phyloP scores from a whole-genome alignment of 1,139 yeast genomes.

The Petasospora fabianii region DNA sequence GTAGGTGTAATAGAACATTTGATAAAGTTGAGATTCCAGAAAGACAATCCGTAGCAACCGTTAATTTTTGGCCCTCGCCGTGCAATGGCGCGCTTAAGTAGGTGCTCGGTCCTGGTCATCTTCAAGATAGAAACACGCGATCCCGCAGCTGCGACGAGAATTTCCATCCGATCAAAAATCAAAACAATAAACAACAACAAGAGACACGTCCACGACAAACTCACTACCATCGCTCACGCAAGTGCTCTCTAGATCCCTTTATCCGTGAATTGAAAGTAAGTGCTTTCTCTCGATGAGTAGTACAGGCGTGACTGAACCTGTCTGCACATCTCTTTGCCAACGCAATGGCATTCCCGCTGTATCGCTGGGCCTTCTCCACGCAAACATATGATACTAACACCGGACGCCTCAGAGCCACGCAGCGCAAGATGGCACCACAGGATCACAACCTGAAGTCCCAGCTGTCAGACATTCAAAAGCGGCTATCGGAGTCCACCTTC shows the following conservation, averaged over 20 bases:
- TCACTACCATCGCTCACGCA: too few species aligned
- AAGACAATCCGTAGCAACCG: too few species aligned
- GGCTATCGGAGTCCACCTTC: conserved; percentile 40
- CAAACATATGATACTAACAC: background rate
- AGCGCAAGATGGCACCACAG: conserved; percentile 22
- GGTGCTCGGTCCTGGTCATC: too few species aligned
- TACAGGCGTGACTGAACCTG: too few species aligned
- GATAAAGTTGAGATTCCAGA: too few species aligned
- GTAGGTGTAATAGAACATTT: conserved; percentile 1
- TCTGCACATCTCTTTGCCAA: too few species aligned
- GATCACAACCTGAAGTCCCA: conserved; percentile 53
- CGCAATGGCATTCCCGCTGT: conserved; percentile 1
- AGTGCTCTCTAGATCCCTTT: too few species aligned
- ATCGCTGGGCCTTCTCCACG: background rate
- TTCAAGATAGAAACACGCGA: too few species aligned
- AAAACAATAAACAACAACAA: background rate
- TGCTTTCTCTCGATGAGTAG: too few species aligned
- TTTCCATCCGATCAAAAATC: background rate
- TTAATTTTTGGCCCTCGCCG: too few species aligned
- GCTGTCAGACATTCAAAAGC: conserved; percentile 56
- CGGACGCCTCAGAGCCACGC: conserved; percentile 2
- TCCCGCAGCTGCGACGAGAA: too few species aligned
- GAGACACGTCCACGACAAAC: background rate
- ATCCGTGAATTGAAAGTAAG: background rate
- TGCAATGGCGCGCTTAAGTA: too few species aligned